Base-by-base conservation (phyloP, 164 flowering plant species). In the Piper betle region DNA sequence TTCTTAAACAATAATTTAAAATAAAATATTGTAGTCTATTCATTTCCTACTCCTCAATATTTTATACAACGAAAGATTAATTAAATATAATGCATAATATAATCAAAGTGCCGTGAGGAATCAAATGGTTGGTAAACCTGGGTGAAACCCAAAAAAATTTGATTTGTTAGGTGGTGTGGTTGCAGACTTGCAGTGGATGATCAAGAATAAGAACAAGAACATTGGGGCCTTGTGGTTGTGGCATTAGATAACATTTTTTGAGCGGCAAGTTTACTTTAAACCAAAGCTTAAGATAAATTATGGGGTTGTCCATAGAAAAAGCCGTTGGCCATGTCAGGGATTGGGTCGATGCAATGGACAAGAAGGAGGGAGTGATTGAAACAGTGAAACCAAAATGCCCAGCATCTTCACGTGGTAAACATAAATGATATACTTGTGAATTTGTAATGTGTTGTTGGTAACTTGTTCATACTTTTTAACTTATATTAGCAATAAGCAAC, bases 121-220 rank as follows among this genome's bases (percentile, higher is more conserved):
- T 46, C 50, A 46, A 46, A 46, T 46, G 9, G 50, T 46, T 46
- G 50, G 50, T 46, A 46, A 46, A 46, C 60, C 41, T 58, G 39
- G 5, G 7, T 46, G 46, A 58, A 15, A 18, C 42, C 60, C 60
- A 38, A 55, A 41, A 60, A 60, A 61, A 43, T 55, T 57, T 57
- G 41, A 53, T 69, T 33, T 61, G 71, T 71, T 68, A 57, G 76
- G 76, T 71, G 71, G 62, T 62, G 43, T 16, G 53, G 43, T 66
- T 61, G 39, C 39, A 55, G 13, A 17, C 7, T 53, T 53, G 25
- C 56, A 53, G 57, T 38, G 57, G 53, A 57, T 39, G 39, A 40
- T 11, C 66, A 43, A 60, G 64, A 66, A 60, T 55, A 52, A 67
- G 63, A 53, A 63, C 48, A 63, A 37, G 55, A 66, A 53, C 68